Evolutionary conservation across 139 green algal species (phyloP), one percentile per base, ranked within the genome.

Genomic region (Pycnococcus provasolii): DNA sequence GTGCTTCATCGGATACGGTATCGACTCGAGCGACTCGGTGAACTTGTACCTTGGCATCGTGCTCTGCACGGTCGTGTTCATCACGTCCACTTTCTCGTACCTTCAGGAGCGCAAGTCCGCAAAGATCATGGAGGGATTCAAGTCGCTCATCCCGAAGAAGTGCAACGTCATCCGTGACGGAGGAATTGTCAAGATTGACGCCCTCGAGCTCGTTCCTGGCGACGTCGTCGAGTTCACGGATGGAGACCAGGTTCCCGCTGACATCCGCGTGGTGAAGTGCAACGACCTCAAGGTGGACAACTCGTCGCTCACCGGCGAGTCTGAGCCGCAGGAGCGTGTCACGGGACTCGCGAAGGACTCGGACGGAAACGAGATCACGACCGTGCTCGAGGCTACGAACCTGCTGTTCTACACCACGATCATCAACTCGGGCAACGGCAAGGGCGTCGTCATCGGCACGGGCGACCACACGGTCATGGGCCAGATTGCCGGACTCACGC

Each of bases 11-110:
- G 73, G 41, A 47, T 91, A 83, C 60, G 73, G 64, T 65, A 74
- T 91, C 58, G 83, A 91, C 73, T 59, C 76, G 53, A 73, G 45
- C 0, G 79, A 89, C 41, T 41, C 55, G 40, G 81, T 77, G 58
- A 87, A 91, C 76, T 64, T 92, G 39, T 91, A 89, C 73, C 68
- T 91, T 7, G 86, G 86, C 7, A 72, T 85, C 2, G 84, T 91
- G 40, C 72, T 92, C 2, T 54, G 86, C 15, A 50, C 66, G 3
- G 77, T 83, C 44, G 77, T 83, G 43, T 51, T 85, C 2, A 61
- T 84, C 11, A 88, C 81, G 7, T 70, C 75, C 58, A 85, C 77
- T 5, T 91, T 89, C 66, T 72, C 72, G 11, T 87, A 84, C 70
- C 77, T 82, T 44, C 82, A 87, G 39, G 86, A 92, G 47, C 63